phyloP scores from a whole-genome alignment of 2,329 filamentous ascomycete genomes.

The Alternaria postmessia region DNA sequence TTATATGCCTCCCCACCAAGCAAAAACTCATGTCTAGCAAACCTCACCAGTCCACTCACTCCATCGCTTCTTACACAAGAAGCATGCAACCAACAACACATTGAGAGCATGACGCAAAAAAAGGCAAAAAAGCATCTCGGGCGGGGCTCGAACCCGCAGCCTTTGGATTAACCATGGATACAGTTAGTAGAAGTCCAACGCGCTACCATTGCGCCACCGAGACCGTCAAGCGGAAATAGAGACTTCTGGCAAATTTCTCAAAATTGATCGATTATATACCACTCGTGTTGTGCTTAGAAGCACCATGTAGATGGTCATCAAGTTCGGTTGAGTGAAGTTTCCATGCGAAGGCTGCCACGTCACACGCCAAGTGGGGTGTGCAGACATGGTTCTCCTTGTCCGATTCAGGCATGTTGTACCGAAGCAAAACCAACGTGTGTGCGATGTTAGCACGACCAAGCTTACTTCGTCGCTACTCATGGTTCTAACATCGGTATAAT shows the following conservation, averaged over 20 bases:
- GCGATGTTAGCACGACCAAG: neutral
- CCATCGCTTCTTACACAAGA: neutral
- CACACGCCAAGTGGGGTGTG: slow-evolving; percentile 3
- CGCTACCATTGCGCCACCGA: slow-evolving; percentile 47
- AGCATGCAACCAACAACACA: neutral
- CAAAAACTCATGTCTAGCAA: neutral
- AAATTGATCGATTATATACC: neutral
- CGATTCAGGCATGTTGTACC: neutral
- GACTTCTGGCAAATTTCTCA: slow-evolving; percentile 24
- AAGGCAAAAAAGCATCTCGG: slow-evolving; percentile 39
- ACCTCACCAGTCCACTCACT: neutral
- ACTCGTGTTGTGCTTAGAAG: rapidly evolving
- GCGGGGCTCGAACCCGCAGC: slow-evolving; percentile 47
- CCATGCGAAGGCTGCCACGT: neutral
- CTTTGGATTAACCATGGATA: slow-evolving; percentile 34
- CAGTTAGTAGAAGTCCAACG: slow-evolving; percentile 41
- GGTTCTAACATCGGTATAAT: neutral
- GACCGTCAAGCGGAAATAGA: slow-evolving; percentile 31
- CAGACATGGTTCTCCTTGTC: slow-evolving; percentile 1
- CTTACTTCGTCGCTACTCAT: neutral
- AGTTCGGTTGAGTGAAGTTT: neutral
- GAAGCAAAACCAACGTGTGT: neutral
- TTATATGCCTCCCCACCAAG: neutral
- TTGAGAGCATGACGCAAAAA: neutral
- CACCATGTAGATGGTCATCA: neutral